phyloP scores from a whole-genome alignment of 2,329 filamentous ascomycete species.

The Fusarium sublunatum region DNA sequence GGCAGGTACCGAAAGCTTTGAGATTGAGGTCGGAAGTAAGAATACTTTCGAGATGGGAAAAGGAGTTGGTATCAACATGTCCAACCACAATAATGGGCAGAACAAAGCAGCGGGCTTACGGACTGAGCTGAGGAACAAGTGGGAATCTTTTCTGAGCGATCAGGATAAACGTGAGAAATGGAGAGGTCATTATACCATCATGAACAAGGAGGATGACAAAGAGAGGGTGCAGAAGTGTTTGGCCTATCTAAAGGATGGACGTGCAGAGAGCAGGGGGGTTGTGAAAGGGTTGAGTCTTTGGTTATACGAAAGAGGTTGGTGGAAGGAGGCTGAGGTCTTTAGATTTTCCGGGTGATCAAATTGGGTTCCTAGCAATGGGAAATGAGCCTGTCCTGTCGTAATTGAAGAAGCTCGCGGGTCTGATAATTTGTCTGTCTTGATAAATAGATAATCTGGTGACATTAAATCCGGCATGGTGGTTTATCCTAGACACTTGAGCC shows the following conservation, averaged over 20 bases:
- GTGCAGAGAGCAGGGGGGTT: constrained; percentile 9
- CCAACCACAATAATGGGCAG: constrained; percentile 5
- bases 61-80: constrained; percentile 28
- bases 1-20: neutral
- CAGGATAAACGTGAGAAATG: constrained; percentile 27
- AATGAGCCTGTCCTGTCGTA: too few species aligned
- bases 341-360: neutral
- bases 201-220: constrained; percentile 38
- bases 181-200: constrained; percentile 34
- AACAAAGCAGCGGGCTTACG: constrained; percentile 7
- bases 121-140: constrained; percentile 19
- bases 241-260: neutral
- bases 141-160: constrained; percentile 26
- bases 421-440: too few species aligned
- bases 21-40: neutral
- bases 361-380: too few species aligned
- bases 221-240: constrained; percentile 20
- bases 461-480: too few species aligned
- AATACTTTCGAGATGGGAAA: constrained; percentile 30
- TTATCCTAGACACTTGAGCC: too few species aligned
- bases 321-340: constrained; percentile 10
- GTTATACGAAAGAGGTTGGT: constrained; percentile 31
- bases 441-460: too few species aligned
- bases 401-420: too few species aligned
- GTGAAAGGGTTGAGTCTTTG: constrained; percentile 26